A percentile compares a stretch with the other conserved stretches of the same genome.
These are phyloP conservation scores for Elaeagnus macrophylla DNA, from an alignment of 306 rosid genomes.

Conservation along the genomic window DNA sequence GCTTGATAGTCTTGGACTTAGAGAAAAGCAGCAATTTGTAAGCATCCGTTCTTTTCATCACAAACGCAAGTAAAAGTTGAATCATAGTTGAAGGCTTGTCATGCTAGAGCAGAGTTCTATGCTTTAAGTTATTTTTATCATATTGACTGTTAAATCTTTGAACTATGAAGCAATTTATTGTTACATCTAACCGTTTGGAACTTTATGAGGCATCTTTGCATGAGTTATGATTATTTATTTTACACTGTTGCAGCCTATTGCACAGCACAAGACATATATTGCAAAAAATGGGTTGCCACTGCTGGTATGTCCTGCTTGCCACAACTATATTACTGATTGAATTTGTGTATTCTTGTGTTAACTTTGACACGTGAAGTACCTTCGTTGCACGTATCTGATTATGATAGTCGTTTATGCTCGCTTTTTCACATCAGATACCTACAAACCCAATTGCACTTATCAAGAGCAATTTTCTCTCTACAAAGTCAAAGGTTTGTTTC, in stretches of 20 bases:
- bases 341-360: constrained; percentile 10
- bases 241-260: constrained; percentile 55
- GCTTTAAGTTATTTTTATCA: constrained; percentile 8
- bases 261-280: constrained; percentile 81
- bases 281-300: constrained; percentile 74
- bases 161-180: constrained; percentile 5
- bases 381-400: constrained; percentile 12
- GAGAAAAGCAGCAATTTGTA: constrained; percentile 86
- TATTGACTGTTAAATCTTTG: constrained; percentile 9
- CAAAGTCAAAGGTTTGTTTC: constrained; percentile 71
- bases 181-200: neutral
- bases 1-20: constrained; percentile 68
- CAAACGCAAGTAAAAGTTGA: neutral
- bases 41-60: constrained; percentile 18
- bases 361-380: neutral
- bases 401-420: constrained; percentile 8
- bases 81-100: neutral
- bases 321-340: constrained; percentile 4
- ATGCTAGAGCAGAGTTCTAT: neutral
- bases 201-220: constrained; percentile 5
- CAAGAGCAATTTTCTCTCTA: constrained; percentile 68
- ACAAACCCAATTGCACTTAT: constrained; percentile 63
- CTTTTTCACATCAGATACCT: constrained; percentile 49
- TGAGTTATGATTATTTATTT: constrained; percentile 14
- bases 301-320: constrained; percentile 50